Percentiles rank a stretch among this genome's conserved stretches.
Evolutionary conservation across 345 rosid genomes (phyloP).

Genomic region (Noccaea bulbosa): DNA sequence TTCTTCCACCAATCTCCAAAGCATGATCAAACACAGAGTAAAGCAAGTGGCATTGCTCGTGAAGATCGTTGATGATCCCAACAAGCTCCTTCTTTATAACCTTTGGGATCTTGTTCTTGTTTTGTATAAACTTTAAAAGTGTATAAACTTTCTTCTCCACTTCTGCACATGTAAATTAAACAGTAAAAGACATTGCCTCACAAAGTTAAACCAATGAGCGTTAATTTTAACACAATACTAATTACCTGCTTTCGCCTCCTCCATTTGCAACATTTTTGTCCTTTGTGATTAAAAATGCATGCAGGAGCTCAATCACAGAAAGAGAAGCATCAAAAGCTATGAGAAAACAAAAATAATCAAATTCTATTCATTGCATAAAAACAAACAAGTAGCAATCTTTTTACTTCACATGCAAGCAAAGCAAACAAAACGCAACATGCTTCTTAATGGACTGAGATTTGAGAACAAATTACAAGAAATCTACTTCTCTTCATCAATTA

Average conservation of each 20-base stretch:
- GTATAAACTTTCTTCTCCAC: constrained; percentile 50
- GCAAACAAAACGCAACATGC: not conserved
- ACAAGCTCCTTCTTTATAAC: constrained; percentile 51
- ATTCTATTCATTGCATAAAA: not conserved
- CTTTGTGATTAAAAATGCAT: too few species aligned
- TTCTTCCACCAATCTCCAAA: constrained; percentile 28
- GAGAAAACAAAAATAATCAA: not conserved
- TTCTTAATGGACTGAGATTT: not conserved
- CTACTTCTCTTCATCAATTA: not conserved
- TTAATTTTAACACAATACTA: not conserved
- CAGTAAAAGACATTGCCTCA: not conserved
- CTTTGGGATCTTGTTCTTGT: constrained; percentile 47
- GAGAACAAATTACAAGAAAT: not conserved
- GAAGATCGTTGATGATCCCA: constrained; percentile 54
- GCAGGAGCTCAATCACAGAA: constrained; percentile 4
- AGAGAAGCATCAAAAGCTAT: not conserved
- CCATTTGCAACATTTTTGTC: constrained; percentile 42
- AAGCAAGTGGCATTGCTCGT: constrained; percentile 55
- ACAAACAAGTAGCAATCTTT: not conserved
- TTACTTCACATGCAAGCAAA: constrained; percentile 20
- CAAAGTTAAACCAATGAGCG: not conserved
- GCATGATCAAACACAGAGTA: constrained; percentile 40
- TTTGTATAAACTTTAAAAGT: constrained; percentile 54
- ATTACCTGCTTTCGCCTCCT: constrained; percentile 53
- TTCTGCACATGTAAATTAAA: constrained; percentile 44